Evolutionary conservation across 176 grass and related monocot species (phyloP), one percentile per base, ranked within the genome.

Genomic region (Oropetium thomaeum): DNA sequence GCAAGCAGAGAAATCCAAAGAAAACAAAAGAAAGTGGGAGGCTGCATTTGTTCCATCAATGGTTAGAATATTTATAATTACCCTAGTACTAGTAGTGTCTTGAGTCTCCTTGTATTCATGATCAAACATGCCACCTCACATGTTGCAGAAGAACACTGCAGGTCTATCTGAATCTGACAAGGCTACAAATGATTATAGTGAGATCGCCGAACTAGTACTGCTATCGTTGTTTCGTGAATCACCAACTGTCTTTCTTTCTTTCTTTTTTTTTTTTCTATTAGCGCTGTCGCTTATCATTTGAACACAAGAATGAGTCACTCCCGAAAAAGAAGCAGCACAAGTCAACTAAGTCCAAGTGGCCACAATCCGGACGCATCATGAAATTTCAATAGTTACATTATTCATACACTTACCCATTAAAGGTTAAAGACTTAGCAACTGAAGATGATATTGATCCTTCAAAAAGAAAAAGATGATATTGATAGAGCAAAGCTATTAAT

Each of bases 1-100:
- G 69, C 95, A 98, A 72, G 81, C 91, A 71, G 91, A 87, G 81
- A 98, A 89, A 78, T 43, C 79, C 13, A 86, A 83, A 81, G 95
- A 94, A 84, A 98, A 98, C 61, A 98, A 92, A 84, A 87, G 89
- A 82, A 98, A 92, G 82, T 74, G 95, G 69, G 84, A 98, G 34
- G 86, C 95, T 77, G 83, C 89, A 58, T 94, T 94, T 77, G 34
- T 98, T 87, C 95, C 94, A 37, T 88, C 94, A 10, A 97, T 89
- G 88, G 94, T 93, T 38, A 26, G 34, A 67, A 64, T 37, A 51
- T 7, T 60, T 76, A n/a, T n/a, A n/a, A n/a, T 43, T 52, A 10
- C 27, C 58, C 11, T 55, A 53, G 57, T 35, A 59, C 29, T 55
- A 52, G 69, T 9, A n/a, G 30, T 58, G n/a, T 48, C 25, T 44